phyloP scores from a whole-genome alignment of 164 flowering plant genomes.

The Sextonia rubra region DNA sequence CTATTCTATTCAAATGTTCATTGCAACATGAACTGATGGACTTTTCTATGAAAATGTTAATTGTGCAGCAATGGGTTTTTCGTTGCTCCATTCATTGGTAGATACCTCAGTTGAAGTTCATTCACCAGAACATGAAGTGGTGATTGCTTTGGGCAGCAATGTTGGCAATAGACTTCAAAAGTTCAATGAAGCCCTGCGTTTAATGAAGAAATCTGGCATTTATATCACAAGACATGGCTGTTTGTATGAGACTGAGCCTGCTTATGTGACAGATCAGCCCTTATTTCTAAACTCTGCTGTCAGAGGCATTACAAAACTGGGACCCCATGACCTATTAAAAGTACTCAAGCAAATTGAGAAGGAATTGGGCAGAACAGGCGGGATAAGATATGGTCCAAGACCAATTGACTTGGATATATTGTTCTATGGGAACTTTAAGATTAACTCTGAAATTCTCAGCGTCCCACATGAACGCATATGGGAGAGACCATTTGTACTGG shows the following conservation, averaged over 20 bases:
- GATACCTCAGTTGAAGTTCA: slow-evolving; percentile 43
- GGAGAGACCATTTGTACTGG: slow-evolving; percentile 95
- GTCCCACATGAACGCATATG: slow-evolving; percentile 92
- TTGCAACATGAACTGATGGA: not conserved
- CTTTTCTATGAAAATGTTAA: not conserved
- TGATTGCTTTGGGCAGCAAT: slow-evolving; percentile 95
- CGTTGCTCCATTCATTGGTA: slow-evolving; percentile 33
- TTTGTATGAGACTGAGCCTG: slow-evolving; percentile 89
- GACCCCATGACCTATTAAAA: slow-evolving; percentile 66
- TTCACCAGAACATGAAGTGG: slow-evolving; percentile 73
- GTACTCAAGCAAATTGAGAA: slow-evolving; percentile 79
- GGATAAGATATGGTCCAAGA: slow-evolving; percentile 91
- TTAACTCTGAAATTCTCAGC: slow-evolving; percentile 59
- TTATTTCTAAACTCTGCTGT: slow-evolving; percentile 87
- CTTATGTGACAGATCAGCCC: slow-evolving; percentile 90
- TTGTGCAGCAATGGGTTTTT: slow-evolving; percentile 29
- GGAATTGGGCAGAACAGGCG: slow-evolving; percentile 75
- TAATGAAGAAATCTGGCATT: slow-evolving; percentile 70
- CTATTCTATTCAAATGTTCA: not conserved
- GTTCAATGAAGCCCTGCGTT: slow-evolving; percentile 62
- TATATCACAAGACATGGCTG: slow-evolving; percentile 68
- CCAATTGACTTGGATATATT: slow-evolving; percentile 89
- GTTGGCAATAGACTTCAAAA: slow-evolving; percentile 71
- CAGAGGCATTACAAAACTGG: slow-evolving; percentile 67
- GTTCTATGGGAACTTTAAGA: slow-evolving; percentile 70